Conservation (phyloP, 2,329 filamentous ascomycete species). For the Teratosphaeria viscida region DNA sequence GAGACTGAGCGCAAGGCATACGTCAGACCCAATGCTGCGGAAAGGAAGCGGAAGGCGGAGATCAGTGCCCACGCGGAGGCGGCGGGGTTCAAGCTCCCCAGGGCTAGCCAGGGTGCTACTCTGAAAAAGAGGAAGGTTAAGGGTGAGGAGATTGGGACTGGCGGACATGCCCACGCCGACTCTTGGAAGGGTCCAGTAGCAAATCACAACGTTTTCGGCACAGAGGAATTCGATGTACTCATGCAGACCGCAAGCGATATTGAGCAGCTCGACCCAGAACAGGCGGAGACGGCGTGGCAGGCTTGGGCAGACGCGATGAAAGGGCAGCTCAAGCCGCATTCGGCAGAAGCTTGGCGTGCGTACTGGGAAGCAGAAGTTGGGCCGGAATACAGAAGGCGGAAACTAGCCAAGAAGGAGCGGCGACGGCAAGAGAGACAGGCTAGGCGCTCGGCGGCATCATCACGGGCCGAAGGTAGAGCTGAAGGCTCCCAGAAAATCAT, state of each 20-base stretch:
- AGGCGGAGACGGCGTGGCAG: constrained; percentile 17
- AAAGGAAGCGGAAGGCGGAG: background rate
- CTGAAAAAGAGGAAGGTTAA: constrained; percentile 1
- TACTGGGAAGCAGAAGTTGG: constrained; percentile 18
- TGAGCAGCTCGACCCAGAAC: constrained; percentile 9
- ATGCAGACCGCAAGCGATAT: constrained; percentile 14
- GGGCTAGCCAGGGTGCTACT: background rate
- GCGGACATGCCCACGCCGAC: background rate
- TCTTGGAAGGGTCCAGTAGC: background rate
- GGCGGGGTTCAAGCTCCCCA: background rate
- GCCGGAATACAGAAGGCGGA: constrained; percentile 10
- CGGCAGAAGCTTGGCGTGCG: constrained; percentile 16
- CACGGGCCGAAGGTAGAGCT: background rate
- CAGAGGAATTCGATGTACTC: constrained; percentile 9
- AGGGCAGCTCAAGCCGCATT: constrained; percentile 4
- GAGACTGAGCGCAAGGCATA: constrained; percentile 7
- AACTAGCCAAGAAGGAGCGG: constrained; percentile 1
- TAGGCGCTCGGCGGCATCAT: background rate
- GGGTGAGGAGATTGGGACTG: background rate
- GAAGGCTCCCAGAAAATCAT: background rate
- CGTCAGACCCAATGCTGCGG: background rate
- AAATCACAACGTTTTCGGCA: background rate
- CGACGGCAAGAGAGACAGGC: background rate
- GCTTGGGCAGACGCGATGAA: constrained; percentile 10
- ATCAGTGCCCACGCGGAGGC: background rate